phyloP scores from a whole-genome alignment of 192 early-diverging fungal species.

The Linnemannia schmuckeri region DNA sequence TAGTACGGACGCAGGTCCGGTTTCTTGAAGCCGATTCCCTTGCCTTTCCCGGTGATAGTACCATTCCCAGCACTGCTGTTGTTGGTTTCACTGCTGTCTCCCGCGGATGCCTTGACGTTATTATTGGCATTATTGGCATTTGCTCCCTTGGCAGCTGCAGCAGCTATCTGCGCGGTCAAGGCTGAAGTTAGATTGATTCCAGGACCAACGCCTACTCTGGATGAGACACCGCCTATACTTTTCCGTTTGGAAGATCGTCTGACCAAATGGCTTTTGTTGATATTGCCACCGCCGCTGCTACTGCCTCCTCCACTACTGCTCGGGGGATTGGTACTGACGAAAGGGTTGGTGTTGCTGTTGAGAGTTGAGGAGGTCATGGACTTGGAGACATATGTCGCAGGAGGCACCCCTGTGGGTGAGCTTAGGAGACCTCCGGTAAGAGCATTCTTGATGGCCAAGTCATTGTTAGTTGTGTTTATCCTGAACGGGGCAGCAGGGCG shows the following conservation, averaged over 20 bases:
- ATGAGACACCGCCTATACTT: slow-evolving; percentile 3
- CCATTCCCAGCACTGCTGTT: background rate
- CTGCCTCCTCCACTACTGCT: background rate
- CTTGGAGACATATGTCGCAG: slow-evolving; percentile 16
- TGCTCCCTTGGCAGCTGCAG: background rate
- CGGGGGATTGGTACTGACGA: background rate
- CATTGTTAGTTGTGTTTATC: background rate
- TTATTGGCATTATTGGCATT: background rate
- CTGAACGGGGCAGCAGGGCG: background rate
- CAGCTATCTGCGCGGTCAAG: background rate
- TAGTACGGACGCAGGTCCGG: slow-evolving; percentile 13
- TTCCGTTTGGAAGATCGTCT: slow-evolving; percentile 11
- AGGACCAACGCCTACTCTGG: background rate
- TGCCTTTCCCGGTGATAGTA: background rate
- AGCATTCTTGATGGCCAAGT: slow-evolving; percentile 16
- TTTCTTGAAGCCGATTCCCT: background rate
- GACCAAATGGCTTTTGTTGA: slow-evolving; percentile 2
- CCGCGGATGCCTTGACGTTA: background rate
- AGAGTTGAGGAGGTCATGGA: background rate
- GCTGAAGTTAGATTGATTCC: background rate
- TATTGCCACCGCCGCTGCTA: background rate
- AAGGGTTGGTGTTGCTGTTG: background rate
- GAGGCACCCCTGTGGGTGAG: slow-evolving; percentile 6
- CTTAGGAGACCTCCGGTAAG: slow-evolving; percentile 16
- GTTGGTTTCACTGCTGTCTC: background rate